Conservation (phyloP, 371 early-diverging fungal genomes). For the Dichotomocladium elegans region DNA sequence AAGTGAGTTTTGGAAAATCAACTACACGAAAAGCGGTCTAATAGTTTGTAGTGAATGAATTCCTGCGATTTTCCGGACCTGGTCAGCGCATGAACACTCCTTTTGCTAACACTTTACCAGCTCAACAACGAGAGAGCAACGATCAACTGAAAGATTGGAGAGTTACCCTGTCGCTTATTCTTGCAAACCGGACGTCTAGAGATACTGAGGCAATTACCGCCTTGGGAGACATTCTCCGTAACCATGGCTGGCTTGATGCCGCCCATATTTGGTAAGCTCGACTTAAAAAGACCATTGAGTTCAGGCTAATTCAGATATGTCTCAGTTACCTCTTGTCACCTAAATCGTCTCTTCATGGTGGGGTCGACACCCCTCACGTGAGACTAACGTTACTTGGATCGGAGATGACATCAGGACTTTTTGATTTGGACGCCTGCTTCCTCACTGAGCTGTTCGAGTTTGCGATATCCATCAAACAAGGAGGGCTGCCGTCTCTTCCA, state of each 20-base stretch:
- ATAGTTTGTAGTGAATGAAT: slow-evolving; percentile 25
- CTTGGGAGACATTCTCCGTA: slow-evolving; percentile 74
- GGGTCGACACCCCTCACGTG: slow-evolving; percentile 54
- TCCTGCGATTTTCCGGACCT: slow-evolving; percentile 14
- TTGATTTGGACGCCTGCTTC: slow-evolving; percentile 51
- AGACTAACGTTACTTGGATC: slow-evolving; percentile 62
- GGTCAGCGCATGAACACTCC: slow-evolving; percentile 23
- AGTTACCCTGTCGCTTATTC: slow-evolving; percentile 66
- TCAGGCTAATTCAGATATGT: neutral
- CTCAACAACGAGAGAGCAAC: slow-evolving; percentile 11
- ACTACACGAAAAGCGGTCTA: neutral
- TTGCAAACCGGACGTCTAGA: slow-evolving; percentile 82
- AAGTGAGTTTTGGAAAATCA: slow-evolving; percentile 17
- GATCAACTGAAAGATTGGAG: slow-evolving; percentile 62
- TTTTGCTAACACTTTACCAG: slow-evolving; percentile 16
- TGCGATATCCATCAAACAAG: slow-evolving; percentile 53
- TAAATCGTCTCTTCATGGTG: slow-evolving; percentile 50
- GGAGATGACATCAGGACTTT: slow-evolving; percentile 31
- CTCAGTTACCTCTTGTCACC: slow-evolving; percentile 66
- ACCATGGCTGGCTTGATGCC: slow-evolving; percentile 59
- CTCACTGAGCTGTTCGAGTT: slow-evolving; percentile 84
- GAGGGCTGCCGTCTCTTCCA: slow-evolving; percentile 57
- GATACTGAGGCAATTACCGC: slow-evolving; percentile 68
- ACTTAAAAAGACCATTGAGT: slow-evolving; percentile 4
- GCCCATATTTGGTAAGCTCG: slow-evolving; percentile 80